These are phyloP conservation scores for Fusarium devonianum DNA, from an alignment of 2,329 filamentous ascomycete genomes.

Conservation along the genomic window DNA sequence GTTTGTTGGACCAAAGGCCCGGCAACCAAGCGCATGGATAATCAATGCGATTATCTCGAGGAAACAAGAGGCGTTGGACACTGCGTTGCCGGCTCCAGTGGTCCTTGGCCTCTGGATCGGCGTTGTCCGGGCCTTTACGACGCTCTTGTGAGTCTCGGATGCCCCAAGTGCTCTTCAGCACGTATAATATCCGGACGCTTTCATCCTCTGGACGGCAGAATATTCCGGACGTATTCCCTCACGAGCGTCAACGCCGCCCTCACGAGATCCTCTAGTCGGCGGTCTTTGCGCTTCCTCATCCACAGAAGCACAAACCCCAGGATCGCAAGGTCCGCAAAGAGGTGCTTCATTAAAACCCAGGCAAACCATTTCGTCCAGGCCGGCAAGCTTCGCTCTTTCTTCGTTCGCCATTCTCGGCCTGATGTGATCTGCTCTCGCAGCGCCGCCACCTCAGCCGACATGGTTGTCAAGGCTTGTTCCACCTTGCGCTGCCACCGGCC, in stretches of 20 bases:
- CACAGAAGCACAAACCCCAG: constrained; percentile 72
- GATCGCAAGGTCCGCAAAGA: constrained; percentile 74
- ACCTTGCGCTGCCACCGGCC: constrained; percentile 81
- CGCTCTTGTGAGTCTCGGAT: background rate
- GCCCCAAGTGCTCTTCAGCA: no score
- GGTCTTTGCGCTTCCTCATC: constrained; percentile 75
- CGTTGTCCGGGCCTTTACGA: background rate
- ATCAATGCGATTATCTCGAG: background rate
- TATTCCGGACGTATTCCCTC: constrained; percentile 65
- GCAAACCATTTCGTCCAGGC: constrained; percentile 76
- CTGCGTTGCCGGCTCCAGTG: background rate
- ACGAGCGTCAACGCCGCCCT: constrained; percentile 65
- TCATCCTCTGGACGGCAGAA: constrained; percentile 64
- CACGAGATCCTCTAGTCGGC: constrained; percentile 76
- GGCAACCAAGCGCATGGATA: background rate
- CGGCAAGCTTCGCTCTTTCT: constrained; percentile 68
- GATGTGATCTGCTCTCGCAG: constrained; percentile 88
- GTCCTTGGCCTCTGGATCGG: background rate
- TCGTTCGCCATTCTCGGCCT: constrained; percentile 73
- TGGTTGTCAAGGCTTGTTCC: constrained; percentile 83
- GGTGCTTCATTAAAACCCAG: constrained; percentile 75
- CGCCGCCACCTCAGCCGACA: constrained; percentile 92
- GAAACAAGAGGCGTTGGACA: no score
- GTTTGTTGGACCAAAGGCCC: background rate
- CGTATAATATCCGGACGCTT: background rate